phyloP scores from a whole-genome alignment of 176 grass and related monocot species.

The Tuctoria greenei region DNA sequence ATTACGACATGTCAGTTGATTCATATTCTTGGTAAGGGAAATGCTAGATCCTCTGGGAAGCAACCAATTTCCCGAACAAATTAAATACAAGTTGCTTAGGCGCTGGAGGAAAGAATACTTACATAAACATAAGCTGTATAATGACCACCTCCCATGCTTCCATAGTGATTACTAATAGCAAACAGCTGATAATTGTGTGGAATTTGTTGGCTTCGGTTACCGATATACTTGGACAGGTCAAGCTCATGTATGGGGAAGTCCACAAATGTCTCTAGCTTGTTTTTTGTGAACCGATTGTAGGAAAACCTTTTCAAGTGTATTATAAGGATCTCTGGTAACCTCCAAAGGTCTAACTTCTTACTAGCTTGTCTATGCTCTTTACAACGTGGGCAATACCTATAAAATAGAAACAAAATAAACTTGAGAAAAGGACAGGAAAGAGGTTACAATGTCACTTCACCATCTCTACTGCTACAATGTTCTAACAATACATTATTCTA shows the following conservation, averaged over 20 bases:
- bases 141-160: conserved; percentile 90
- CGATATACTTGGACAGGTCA: conserved; percentile 75
- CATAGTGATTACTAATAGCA: conserved; percentile 93
- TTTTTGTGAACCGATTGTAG: conserved; percentile 78
- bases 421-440: neutral
- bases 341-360: conserved; percentile 95
- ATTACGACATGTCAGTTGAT: too few relatives aligned
- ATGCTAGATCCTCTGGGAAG: neutral
- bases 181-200: conserved; percentile 65
- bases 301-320: conserved; percentile 95
- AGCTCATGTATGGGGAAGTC: conserved; percentile 87
- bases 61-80: neutral
- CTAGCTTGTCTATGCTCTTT: conserved; percentile 83
- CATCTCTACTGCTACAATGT: neutral
- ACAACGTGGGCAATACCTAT: conserved; percentile 85
- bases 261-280: conserved; percentile 89
- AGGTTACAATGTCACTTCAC: neutral
- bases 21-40: neutral
- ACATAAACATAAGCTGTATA: conserved; percentile 92
- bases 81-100: neutral
- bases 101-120: conserved; percentile 33
- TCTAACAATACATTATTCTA: neutral
- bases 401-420: conserved; percentile 1
- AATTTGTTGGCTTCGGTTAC: conserved; percentile 35
- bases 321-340: conserved; percentile 90